Evolutionary conservation across 2,329 filamentous ascomycete genomes (phyloP), one percentile per base, ranked within the genome.

Genomic region (Botrytis elliptica): DNA sequence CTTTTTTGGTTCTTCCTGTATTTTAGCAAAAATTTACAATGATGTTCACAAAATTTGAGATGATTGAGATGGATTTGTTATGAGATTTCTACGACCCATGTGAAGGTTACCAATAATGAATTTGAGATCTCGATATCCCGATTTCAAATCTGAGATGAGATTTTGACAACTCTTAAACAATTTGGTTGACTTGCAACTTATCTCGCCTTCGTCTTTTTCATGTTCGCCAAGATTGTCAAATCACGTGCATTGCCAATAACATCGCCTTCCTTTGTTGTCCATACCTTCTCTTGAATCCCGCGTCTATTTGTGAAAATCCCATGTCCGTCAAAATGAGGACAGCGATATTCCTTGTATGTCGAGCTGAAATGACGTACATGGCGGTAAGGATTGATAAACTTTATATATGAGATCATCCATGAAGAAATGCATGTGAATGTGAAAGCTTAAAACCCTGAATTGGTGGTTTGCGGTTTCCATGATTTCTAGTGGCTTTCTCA

Each of bases 1-100:
- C 55, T 57, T 68, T n/a, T n/a, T 14, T n/a, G 46, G 10, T 68
- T 68, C 33, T 62, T 62, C 33, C 40, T 73, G 64, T 73, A 73
- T 14, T 49, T 33, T 73, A 73, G 55, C 52, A 42, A 71, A 69
- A 60, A 52, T 42, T 68, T 33, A 36, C 29, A 22, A 69, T 69
- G 36, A 33, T 44, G n/a, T 59, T 69, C 49, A 69, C 10, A 44
- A 57, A 16, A 6, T 33, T 40, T 38, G 25, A 42, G 1, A 22
- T 40, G 3, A 33, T 40, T 38, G 25, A 42, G 1, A 33, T 29
- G 6, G 33, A 52, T 25, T 49, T 49, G 44, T 7, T 49, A 20
- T 49, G 44, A 22, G 8, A 10, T 49, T 46, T 22, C 7, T 22
- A 10, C 20, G 20, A 20, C 9, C 8, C 8, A 46, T 22, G 8